Evolutionary conservation across 495 filamentous ascomycete species (phyloP).

Genomic region (Daldinia bambusicola): DNA sequence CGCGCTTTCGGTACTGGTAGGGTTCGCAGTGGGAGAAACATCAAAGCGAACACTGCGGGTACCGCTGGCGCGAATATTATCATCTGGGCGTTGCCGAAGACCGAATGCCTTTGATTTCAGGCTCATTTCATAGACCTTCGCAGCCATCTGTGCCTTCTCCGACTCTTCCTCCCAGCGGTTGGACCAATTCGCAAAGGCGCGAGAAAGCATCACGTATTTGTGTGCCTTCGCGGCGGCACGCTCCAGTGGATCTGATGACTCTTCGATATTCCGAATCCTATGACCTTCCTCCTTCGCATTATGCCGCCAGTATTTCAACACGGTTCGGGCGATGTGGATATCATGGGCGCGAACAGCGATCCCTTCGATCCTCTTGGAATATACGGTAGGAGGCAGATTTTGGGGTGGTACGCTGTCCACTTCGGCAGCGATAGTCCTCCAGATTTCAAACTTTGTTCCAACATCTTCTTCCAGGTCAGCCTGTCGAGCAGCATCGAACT

Average conservation of each 20-base stretch:
- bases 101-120: constrained; percentile 46
- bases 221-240: constrained; percentile 69
- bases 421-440: constrained; percentile 39
- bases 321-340: constrained; percentile 34
- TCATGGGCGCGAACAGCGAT: constrained; percentile 42
- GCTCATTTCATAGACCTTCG: constrained; percentile 44
- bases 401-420: constrained; percentile 30
- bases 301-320: constrained; percentile 41
- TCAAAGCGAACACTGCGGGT: neutral
- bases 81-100: constrained; percentile 12
- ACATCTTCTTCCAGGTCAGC: constrained; percentile 41
- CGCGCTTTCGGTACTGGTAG: neutral
- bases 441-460: constrained; percentile 35
- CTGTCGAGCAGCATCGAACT: constrained; percentile 43
- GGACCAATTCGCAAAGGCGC: constrained; percentile 80
- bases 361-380: constrained; percentile 47
- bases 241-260: constrained; percentile 71
- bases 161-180: constrained; percentile 69
- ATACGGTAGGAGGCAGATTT: constrained; percentile 36
- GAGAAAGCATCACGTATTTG: constrained; percentile 72
- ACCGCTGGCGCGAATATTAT: neutral
- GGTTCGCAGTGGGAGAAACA: constrained; percentile 5
- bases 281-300: constrained; percentile 29
- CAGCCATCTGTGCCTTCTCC: constrained; percentile 47
- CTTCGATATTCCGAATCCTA: constrained; percentile 58